Conservation (phyloP, 129 eudicot genomes). For the Chrysanthemum lavandulifolium region DNA sequence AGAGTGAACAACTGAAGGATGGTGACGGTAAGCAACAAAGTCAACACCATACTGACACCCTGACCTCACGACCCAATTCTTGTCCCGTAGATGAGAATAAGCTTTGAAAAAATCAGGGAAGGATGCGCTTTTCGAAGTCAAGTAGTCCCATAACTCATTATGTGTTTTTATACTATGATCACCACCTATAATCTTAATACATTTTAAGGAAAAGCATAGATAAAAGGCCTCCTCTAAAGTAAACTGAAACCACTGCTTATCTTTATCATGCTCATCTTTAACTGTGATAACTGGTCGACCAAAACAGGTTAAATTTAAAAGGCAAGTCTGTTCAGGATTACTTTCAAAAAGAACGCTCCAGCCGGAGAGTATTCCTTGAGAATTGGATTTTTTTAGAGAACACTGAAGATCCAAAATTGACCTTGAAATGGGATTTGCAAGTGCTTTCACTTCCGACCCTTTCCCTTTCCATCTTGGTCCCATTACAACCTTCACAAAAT, state of each 20-base stretch:
- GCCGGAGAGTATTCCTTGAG: slow-evolving; percentile 56
- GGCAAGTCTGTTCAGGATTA: slow-evolving; percentile 54
- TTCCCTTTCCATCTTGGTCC: slow-evolving; percentile 91
- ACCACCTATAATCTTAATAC: slow-evolving; percentile 44
- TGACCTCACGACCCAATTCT: too few relatives aligned
- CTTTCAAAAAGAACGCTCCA: slow-evolving; percentile 48
- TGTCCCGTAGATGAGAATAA: too few relatives aligned
- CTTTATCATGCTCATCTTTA: slow-evolving; percentile 26
- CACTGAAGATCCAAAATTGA: slow-evolving; percentile 48
- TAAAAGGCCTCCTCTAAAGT: slow-evolving; percentile 70
- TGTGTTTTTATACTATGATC: slow-evolving; percentile 26
- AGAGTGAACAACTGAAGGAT: too few relatives aligned
- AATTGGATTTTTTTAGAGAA: slow-evolving; percentile 44
- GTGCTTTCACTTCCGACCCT: slow-evolving; percentile 66
- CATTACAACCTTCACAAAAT: slow-evolving; percentile 38
- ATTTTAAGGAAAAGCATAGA: slow-evolving; percentile 40
- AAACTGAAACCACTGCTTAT: slow-evolving; percentile 68
- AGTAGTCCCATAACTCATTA: slow-evolving; percentile 50
- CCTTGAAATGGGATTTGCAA: slow-evolving; percentile 65
- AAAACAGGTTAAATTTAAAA: slow-evolving; percentile 63
- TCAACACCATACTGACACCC: too few relatives aligned
- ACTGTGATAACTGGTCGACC: slow-evolving; percentile 60
- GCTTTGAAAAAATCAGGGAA: too few relatives aligned
- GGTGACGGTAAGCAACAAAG: too few relatives aligned
- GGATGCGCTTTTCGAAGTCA: background rate